These are phyloP conservation scores for Acanthamoeba healyi DNA, from an alignment of 208 protist species.

Conservation along the genomic window DNA sequence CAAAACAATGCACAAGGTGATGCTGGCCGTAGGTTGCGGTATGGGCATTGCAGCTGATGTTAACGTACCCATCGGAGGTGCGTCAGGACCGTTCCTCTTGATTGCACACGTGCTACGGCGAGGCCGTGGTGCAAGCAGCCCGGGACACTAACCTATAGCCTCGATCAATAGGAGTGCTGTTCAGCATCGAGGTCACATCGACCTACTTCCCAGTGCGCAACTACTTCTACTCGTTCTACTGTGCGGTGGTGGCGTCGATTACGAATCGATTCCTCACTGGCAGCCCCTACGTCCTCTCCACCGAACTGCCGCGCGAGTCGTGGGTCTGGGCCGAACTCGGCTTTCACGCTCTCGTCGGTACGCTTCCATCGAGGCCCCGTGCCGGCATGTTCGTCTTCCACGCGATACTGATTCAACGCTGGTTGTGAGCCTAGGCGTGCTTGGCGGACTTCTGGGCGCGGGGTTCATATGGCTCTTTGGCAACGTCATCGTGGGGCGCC, in stretches of 20 bases:
- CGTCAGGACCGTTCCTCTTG: neutral
- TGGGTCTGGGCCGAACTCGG: constrained; percentile 37
- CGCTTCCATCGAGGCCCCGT: neutral
- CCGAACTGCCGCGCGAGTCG: constrained; percentile 22
- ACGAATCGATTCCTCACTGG: constrained; percentile 12
- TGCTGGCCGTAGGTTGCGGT: constrained; percentile 83
- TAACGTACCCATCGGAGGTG: constrained; percentile 86
- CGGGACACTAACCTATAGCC: neutral
- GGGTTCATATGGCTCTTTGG: constrained; percentile 10
- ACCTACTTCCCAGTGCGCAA: constrained; percentile 86
- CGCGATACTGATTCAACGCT: too few species aligned
- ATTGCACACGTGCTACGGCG: neutral
- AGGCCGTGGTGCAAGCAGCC: too few species aligned
- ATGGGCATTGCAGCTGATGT: constrained; percentile 84
- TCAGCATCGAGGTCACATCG: constrained; percentile 87
- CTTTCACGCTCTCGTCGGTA: constrained; percentile 32
- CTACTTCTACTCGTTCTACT: constrained; percentile 84
- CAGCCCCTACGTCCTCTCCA: constrained; percentile 33
- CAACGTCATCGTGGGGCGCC: constrained; percentile 9
- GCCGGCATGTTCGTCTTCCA: neutral
- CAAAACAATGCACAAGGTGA: constrained; percentile 75
- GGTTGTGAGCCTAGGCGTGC: too few species aligned
- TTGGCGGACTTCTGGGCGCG: constrained; percentile 6
- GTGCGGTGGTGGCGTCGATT: constrained; percentile 69
- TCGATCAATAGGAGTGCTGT: constrained; percentile 84